A percentile compares a stretch with the other conserved stretches of the same genome.
phyloP scores from a whole-genome alignment of 352 stramenopile genomes.

The Phytopythium oedochilum region DNA sequence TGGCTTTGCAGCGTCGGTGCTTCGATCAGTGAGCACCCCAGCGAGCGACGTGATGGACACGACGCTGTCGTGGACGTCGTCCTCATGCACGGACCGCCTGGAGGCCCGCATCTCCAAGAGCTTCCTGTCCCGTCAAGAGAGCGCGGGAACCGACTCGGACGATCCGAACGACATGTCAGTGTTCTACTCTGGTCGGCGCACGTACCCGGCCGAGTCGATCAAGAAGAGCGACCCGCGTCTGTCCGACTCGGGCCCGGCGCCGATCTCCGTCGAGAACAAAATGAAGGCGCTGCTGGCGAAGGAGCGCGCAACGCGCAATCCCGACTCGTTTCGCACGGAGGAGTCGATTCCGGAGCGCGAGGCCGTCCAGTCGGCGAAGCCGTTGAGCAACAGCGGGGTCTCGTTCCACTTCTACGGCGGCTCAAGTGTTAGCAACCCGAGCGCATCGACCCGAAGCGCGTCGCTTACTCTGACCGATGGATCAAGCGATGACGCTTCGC shows the following conservation, averaged over 20 bases:
- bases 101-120: conserved; percentile 67
- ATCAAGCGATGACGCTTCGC: conserved; percentile 11
- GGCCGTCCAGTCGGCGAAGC: background rate
- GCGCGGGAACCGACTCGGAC: conserved; percentile 17
- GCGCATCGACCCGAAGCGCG: background rate
- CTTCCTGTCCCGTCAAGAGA: conserved; percentile 29
- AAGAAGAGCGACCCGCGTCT: conserved; percentile 41
- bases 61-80: conserved; percentile 18
- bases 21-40: conserved; percentile 1
- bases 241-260: conserved; percentile 22
- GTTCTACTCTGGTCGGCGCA: conserved; percentile 58
- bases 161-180: conserved; percentile 30
- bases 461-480: conserved; percentile 18
- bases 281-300: conserved; percentile 35
- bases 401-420: conserved; percentile 62
- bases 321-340: conserved; percentile 5
- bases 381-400: conserved; percentile 28
- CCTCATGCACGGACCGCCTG: conserved; percentile 44
- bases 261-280: conserved; percentile 21
- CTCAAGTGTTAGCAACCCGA: conserved; percentile 11
- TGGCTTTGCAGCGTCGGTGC: background rate
- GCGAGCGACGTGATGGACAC: conserved; percentile 14
- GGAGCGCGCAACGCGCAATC: conserved; percentile 20
- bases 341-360: conserved; percentile 15
- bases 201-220: conserved; percentile 57